These are phyloP conservation scores for Heterobasidion irregulare DNA, from an alignment of 1,284 basidiomycete species.

Conservation along the genomic window DNA sequence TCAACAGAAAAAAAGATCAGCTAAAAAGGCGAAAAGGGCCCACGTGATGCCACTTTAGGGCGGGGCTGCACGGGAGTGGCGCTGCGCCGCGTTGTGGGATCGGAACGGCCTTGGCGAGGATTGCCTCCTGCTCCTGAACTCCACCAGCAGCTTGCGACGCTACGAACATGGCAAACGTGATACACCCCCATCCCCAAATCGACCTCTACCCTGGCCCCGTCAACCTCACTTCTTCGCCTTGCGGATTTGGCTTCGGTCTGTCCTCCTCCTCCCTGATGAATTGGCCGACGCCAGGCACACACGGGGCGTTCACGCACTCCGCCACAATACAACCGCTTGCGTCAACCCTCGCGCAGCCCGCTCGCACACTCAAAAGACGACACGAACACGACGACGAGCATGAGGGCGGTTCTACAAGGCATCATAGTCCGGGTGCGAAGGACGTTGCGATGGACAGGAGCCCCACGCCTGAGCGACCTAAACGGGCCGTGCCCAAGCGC, in stretches of 20 bases:
- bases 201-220: slow-evolving; percentile 57
- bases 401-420: slow-evolving; percentile 15
- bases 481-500: slow-evolving; percentile 59
- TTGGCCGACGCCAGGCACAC: slow-evolving; percentile 24
- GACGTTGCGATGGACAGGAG: slow-evolving; percentile 76
- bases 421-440: slow-evolving; percentile 18
- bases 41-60: slow-evolving; percentile 7
- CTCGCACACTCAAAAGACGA: slow-evolving; percentile 49
- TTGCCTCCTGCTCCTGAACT: neutral
- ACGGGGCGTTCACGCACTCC: slow-evolving; percentile 25
- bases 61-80: neutral
- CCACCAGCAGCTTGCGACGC: neutral
- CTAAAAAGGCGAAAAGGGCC: neutral
- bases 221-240: slow-evolving; percentile 51
- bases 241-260: slow-evolving; percentile 66
- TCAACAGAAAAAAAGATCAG: neutral
- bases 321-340: slow-evolving; percentile 27
- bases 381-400: slow-evolving; percentile 47
- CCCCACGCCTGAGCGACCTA: slow-evolving; percentile 69
- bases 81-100: neutral
- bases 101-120: neutral
- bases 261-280: slow-evolving; percentile 30
- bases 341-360: slow-evolving; percentile 26
- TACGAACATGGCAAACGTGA: slow-evolving; percentile 60
- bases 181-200: slow-evolving; percentile 47